phyloP scores from a whole-genome alignment of 441 rosid species.

The Populus hybrid region DNA sequence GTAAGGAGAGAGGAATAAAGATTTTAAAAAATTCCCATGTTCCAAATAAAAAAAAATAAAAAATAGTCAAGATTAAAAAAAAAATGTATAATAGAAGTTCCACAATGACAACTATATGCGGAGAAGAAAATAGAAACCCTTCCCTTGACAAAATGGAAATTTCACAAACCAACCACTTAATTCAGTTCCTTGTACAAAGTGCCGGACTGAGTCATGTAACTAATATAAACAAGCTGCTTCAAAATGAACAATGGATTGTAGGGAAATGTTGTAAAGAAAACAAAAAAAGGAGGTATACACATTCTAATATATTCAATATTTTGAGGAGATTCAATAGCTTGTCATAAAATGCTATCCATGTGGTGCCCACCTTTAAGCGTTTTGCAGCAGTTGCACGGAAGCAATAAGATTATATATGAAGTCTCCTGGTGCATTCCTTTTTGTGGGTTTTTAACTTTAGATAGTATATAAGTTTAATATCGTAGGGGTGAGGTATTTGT shows the following conservation, averaged over 20 bases:
- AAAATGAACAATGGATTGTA: constrained; percentile 17
- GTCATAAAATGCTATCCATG: background rate
- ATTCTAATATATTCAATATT: background rate
- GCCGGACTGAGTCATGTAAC: background rate
- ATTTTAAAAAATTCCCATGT: no score
- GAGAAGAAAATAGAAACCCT: background rate
- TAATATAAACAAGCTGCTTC: constrained; percentile 8
- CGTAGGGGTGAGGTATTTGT: constrained; percentile 4
- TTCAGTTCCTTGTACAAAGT: background rate
- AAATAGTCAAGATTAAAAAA: no score
- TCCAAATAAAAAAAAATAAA: no score
- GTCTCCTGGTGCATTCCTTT: constrained; percentile 4
- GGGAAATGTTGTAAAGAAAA: constrained; percentile 47
- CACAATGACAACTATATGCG: no score
- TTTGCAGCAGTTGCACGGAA: constrained; percentile 4
- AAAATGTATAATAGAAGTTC: no score
- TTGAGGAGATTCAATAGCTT: background rate
- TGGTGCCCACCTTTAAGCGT: background rate
- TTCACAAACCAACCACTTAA: background rate
- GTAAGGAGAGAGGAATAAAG: no score
- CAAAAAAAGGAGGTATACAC: background rate
- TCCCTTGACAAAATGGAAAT: background rate
- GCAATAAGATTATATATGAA: constrained; percentile 10
- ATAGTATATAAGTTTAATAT: constrained; percentile 18
- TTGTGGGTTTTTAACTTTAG: constrained; percentile 9